Evolutionary conservation across 805 yeast genomes (phyloP), one percentile per base, ranked within the genome.

Genomic region (Kregervanrija fluxuum): DNA sequence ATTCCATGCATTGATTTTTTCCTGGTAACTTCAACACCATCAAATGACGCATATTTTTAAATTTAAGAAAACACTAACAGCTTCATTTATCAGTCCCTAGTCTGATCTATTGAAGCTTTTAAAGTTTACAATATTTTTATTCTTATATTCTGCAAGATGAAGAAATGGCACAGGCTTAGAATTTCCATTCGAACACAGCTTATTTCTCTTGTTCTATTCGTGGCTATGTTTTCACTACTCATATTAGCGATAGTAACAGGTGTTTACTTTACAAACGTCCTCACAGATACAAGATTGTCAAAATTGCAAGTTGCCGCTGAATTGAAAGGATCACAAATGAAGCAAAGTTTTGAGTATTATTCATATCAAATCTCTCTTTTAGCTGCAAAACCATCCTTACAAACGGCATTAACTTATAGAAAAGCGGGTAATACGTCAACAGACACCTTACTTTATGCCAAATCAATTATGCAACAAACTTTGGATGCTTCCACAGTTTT

Each of bases 151-250:
- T 6, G 8, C 28, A 22, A 6, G 28, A 22, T 22, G 28, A 22
- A 22, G 28, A 22, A 22, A 22, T 22, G 47, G 41, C 56, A 51
- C 33, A 48, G 58, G 28, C 47, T 76, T 36, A 73, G 75, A 44
- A 67, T 87, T 38, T 84, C 91, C 37, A 79, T 87, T 46, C 67
- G 88, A 54, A 79, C 87, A 17, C 95, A 87, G 67, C 76, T 87
- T 41, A 80, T 85, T 42, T 72, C 77, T 4, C 66, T 86, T 30
- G 95, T 86, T 50, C 69, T 84, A 43, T 64, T 82, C 44, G 82
- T 85, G 35, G 80, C 91, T 10, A 65, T 83, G 34, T 66, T 82
- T 43, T 85, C 95, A 1, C 68, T 89, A 40, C 69, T 83, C 30
- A 79, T 86, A 2, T 64, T 89, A 38, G 89, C 93, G 6, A 68